Conservation (phyloP, 805 yeast species). For the Candida adriatica region DNA sequence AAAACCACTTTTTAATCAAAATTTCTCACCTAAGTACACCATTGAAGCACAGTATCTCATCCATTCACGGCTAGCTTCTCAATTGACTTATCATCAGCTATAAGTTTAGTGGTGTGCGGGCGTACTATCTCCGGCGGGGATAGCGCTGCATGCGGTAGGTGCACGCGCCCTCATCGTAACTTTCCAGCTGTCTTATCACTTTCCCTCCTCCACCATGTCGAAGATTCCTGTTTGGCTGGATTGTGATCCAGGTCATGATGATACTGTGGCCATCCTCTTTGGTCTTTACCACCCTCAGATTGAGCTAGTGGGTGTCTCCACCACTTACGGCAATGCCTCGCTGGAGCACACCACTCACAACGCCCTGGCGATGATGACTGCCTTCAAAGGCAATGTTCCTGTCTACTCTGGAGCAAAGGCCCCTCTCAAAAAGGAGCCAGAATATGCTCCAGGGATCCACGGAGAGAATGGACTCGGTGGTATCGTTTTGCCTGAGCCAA, state of each 20-base stretch:
- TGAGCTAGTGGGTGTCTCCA: conserved; percentile 27
- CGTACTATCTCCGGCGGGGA: too few relatives aligned
- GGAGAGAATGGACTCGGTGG: conserved; percentile 78
- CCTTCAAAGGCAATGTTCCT: conserved; percentile 43
- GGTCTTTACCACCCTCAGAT: conserved; percentile 51
- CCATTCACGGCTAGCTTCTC: too few relatives aligned
- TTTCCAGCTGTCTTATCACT: too few relatives aligned
- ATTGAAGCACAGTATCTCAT: too few relatives aligned
- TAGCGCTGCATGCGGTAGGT: too few relatives aligned
- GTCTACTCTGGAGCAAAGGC: conserved; percentile 60
- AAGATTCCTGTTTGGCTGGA: conserved; percentile 75
- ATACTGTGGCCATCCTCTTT: conserved; percentile 65
- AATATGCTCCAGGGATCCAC: conserved; percentile 57
- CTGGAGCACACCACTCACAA: conserved; percentile 59
- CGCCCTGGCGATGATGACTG: conserved; percentile 59
- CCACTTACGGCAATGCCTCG: conserved; percentile 34
- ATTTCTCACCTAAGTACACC: too few relatives aligned
- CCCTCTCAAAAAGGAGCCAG: conserved; percentile 48
- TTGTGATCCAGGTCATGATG: conserved; percentile 93
- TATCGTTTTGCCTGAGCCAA: conserved; percentile 49
- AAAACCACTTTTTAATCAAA: too few relatives aligned
- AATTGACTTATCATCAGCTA: too few relatives aligned
- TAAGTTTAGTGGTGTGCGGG: too few relatives aligned
- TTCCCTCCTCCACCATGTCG: too few relatives aligned
- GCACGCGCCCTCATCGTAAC: too few relatives aligned